Evolutionary conservation across 495 filamentous ascomycete genomes (phyloP).

Genomic region (Alectoria sarmentosa): DNA sequence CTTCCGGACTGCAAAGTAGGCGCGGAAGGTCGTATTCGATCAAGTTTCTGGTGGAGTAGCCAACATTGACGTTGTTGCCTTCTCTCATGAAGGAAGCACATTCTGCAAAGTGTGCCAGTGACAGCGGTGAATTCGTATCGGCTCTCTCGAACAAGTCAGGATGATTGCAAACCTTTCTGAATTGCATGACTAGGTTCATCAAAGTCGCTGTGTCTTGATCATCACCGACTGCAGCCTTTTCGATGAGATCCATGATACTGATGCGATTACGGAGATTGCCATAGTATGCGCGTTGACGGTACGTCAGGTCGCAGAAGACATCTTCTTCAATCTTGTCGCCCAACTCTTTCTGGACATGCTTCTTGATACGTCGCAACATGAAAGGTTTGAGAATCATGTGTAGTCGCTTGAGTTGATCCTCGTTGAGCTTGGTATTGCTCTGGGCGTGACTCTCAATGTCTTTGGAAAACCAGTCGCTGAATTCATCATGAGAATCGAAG

Average conservation of each 20-base stretch:
- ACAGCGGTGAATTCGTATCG: conserved; percentile 81
- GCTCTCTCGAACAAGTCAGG: conserved; percentile 95
- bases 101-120: conserved; percentile 78
- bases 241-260: conserved; percentile 96
- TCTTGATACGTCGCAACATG: conserved; percentile 98
- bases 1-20: conserved; percentile 67
- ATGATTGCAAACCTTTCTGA: conserved; percentile 98
- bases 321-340: conserved; percentile 98
- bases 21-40: conserved; percentile 80
- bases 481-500: conserved; percentile 98
- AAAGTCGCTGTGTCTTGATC: conserved; percentile 90
- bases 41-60: conserved; percentile 78
- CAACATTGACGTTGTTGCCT: conserved; percentile 68
- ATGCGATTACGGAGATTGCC: conserved; percentile 88
- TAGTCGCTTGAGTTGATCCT: conserved; percentile 89
- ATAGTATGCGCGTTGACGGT: conserved; percentile 94
- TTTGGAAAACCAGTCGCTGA: conserved; percentile 99
- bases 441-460: conserved; percentile 98
- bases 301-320: conserved; percentile 93
- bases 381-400: conserved; percentile 99
- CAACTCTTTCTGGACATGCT: conserved; percentile 96
- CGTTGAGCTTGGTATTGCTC: conserved; percentile 97
- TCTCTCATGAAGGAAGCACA: conserved; percentile 92
- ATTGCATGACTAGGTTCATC: conserved; percentile 99
- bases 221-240: conserved; percentile 91